Evolutionary conservation across 163 green algal genomes (phyloP), one percentile per base, ranked within the genome.

Genomic region (Scenedesmus sp.): DNA sequence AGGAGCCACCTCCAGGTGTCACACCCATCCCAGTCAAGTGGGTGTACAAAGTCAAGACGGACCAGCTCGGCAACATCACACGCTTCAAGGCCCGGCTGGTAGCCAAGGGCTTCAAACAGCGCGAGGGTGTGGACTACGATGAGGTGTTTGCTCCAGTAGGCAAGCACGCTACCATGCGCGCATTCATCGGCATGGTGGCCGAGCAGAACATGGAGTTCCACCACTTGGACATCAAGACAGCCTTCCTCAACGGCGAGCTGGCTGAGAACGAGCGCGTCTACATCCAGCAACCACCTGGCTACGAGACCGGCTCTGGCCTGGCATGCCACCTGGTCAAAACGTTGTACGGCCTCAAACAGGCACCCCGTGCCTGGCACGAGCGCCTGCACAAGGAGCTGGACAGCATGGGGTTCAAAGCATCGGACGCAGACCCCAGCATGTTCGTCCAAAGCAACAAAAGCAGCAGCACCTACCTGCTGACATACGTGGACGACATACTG

Each of bases 221-320:
- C 15, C 90, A 94, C 30, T 20, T 96, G 4, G 94, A 96, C 79
- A 92, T 96, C 83, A 94, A 94, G 56, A 95, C 93, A 33, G 94
- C 94, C 2, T 96, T 96, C 81, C 89, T 96, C 16, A 93, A 96
- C 18, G 93, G 92, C 1, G 76, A 92, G 33, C 70, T 95, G 53
- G 59, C 37, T 10, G 59, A 72, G 24, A 80, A 94, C 10, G 91
- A 95, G 76, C 59, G 83, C 2, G 49, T 95, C 26, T 95, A 87
- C 20, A 56, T 95, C 59, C 5, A 89, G 40, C 93, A 94, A 56
- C 93, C 94, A 40, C 42, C 73, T 49, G 91, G 92, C 35, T 94
- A 90, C 30, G 78, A 76, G 15, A 9, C 87, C 3, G 76, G 80
- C 0, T 59, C 43, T 70, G 18, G 15, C 44, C 15, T 81, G 22